Percentiles rank a stretch among this genome's conserved stretches.
These are phyloP conservation scores for Shiraia sp. DNA, from an alignment of 2,329 filamentous ascomycete genomes.

Conservation along the genomic window DNA sequence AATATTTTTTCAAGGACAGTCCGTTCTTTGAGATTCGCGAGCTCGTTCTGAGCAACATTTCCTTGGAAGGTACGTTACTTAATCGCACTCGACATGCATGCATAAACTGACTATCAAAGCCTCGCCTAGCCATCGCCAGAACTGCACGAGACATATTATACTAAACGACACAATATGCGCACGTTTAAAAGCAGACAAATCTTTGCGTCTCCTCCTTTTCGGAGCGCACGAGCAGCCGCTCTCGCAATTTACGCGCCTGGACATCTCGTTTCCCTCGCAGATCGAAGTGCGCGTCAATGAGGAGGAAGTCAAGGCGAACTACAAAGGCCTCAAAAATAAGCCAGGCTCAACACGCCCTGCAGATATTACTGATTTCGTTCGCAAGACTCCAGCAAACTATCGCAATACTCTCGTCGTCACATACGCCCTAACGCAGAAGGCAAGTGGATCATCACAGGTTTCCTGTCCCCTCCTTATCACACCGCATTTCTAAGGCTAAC, in stretches of 20 bases:
- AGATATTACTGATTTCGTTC: conserved; percentile 80
- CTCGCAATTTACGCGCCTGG: conserved; percentile 47
- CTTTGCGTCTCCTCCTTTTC: conserved; percentile 78
- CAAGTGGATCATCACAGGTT: conserved; percentile 48
- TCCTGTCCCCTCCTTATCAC: conserved; percentile 18
- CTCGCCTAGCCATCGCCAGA: conserved; percentile 63
- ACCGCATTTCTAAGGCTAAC: conserved; percentile 21
- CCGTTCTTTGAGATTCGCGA: conserved; percentile 80
- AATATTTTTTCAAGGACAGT: conserved; percentile 69
- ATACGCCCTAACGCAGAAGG: conserved; percentile 90
- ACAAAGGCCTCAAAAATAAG: conserved; percentile 93
- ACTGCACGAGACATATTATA: conserved; percentile 61
- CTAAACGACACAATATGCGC: conserved; percentile 59
- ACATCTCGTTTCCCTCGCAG: conserved; percentile 89
- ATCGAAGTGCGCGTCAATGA: conserved; percentile 90
- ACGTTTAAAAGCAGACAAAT: conserved; percentile 63
- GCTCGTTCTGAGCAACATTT: conserved; percentile 65
- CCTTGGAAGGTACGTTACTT: conserved; percentile 74
- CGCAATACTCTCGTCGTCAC: conserved; percentile 81
- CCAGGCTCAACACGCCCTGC: conserved; percentile 91
- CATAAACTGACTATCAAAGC: conserved; percentile 46
- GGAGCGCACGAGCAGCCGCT: conserved; percentile 66
- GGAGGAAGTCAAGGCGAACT: conserved; percentile 87
- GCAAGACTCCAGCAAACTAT: conserved; percentile 69
- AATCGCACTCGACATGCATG: conserved; percentile 11